phyloP scores from a whole-genome alignment of 2,329 filamentous ascomycete genomes.

The Sodiomyces alkalinus region DNA sequence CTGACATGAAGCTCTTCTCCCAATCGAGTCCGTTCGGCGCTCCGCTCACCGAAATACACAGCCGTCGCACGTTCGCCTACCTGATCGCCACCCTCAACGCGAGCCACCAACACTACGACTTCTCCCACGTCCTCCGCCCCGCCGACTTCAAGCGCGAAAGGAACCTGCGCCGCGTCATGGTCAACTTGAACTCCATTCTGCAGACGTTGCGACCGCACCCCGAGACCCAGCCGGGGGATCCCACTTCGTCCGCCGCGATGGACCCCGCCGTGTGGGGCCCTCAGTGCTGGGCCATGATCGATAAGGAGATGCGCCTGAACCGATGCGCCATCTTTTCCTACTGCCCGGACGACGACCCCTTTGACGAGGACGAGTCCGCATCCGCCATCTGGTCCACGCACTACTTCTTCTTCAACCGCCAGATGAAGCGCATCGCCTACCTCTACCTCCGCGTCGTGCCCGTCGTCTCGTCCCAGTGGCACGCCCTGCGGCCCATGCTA shows the following conservation, averaged over 20 bases:
- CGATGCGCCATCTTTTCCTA: constrained; percentile 87
- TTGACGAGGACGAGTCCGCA: constrained; percentile 80
- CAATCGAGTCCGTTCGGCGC: constrained; percentile 85
- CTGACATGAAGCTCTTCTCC: constrained; percentile 42
- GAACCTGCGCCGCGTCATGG: constrained; percentile 67
- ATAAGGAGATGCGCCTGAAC: constrained; percentile 85
- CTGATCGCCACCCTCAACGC: constrained; percentile 93
- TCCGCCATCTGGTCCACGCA: constrained; percentile 92
- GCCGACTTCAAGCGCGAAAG: constrained; percentile 80
- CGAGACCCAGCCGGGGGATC: constrained; percentile 26
- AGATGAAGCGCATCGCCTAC: constrained; percentile 84
- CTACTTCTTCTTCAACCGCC: constrained; percentile 96
- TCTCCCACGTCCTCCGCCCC: constrained; percentile 79
- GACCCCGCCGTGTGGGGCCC: constrained; percentile 64
- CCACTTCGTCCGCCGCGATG: constrained; percentile 19
- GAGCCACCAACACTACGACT: constrained; percentile 83
- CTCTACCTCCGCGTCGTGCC: constrained; percentile 83
- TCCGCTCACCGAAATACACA: constrained; percentile 75
- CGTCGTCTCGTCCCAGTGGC: constrained; percentile 45
- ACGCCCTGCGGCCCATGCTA: constrained; percentile 12
- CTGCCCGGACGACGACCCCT: constrained; percentile 76
- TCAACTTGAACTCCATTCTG: constrained; percentile 73
- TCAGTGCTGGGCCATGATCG: constrained; percentile 80
- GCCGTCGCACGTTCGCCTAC: constrained; percentile 86
- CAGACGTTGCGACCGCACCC: constrained; percentile 65